phyloP scores from a whole-genome alignment of 306 rosid genomes.

The Alnus glutinosa region DNA sequence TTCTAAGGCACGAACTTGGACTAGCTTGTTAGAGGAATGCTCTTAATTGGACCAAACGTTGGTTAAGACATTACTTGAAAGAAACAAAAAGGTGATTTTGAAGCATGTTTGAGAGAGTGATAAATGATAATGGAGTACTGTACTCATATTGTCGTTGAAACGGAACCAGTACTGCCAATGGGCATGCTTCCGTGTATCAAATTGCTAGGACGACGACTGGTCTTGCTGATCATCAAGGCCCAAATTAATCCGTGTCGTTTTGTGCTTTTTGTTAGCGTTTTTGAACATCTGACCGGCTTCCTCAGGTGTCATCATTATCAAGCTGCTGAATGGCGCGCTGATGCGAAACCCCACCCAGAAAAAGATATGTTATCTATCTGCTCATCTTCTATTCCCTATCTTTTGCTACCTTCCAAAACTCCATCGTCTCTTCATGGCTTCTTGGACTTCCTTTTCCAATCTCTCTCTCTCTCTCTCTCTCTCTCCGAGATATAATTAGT shows the following conservation, averaged over 20 bases:
- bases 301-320: constrained; percentile 12
- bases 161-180: neutral
- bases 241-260: constrained; percentile 15
- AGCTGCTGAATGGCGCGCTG: neutral
- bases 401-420: constrained; percentile 21
- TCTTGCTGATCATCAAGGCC: constrained; percentile 4
- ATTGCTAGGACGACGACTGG: neutral
- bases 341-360: constrained; percentile 8
- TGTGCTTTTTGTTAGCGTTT: constrained; percentile 34
- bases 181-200: constrained; percentile 29
- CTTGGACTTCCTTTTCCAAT: constrained; percentile 35
- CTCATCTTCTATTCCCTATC: neutral
- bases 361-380: neutral
- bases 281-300: constrained; percentile 22
- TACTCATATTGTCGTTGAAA: neutral
- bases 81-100: constrained; percentile 14
- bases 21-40: too few relatives aligned
- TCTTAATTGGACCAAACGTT: neutral
- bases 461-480: constrained; percentile 8
- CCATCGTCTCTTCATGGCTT: constrained; percentile 34
- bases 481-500: neutral
- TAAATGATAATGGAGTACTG: too few relatives aligned
- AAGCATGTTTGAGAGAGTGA: neutral
- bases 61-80: constrained; percentile 27
- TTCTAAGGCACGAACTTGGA: too few relatives aligned